Evolutionary conservation across 805 yeast species (phyloP), one percentile per base, ranked within the genome.

Genomic region (Wickerhamiella musiphila): DNA sequence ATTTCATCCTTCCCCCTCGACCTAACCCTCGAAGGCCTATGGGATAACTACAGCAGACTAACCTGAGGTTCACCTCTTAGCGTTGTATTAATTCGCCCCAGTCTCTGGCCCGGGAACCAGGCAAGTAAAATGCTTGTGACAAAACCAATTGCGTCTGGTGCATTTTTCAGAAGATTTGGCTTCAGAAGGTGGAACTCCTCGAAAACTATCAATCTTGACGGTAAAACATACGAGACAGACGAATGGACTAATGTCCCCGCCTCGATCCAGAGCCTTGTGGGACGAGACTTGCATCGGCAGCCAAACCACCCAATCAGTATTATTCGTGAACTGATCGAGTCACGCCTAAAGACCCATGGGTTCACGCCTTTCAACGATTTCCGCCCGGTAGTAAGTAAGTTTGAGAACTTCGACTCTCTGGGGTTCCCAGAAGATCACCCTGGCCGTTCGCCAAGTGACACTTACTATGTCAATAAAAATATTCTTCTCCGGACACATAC

Each of bases 371-470:
- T 74, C 55, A 78, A 76, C 49, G 67, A 78, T 35, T 81, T 83
- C 56, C 62, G 66, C 37, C 94, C 98, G 0, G 78, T 70, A 1
- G 98, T 90, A 1, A 63, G 84, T 2, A 76, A 70, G 2, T 68
- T 60, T 47, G 79, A 86, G 47, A 90, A 90, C 51, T 90, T 90
- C 49, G 98, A 90, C 51, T 78, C 77, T 1, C 63, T 90, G 23
- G 95, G 93, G 1, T 86, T 90, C 53, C 93, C 95, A 1, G 46
- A 53, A 22, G 93, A 84, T 48, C 98, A 90, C 51, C 94, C 93
- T 0, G 95, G 98, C 3, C 65, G 98, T 47, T 70, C 90, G 13
- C 78, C 69, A 46, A 77, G 93, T 3, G 98, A 90, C 51, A 86
- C 98, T 0, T 90, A 90, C 54, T 90, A 90, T 47, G 51, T 90